phyloP scores from a whole-genome alignment of 2,329 filamentous ascomycete species.

The Penicillium concentricum region DNA sequence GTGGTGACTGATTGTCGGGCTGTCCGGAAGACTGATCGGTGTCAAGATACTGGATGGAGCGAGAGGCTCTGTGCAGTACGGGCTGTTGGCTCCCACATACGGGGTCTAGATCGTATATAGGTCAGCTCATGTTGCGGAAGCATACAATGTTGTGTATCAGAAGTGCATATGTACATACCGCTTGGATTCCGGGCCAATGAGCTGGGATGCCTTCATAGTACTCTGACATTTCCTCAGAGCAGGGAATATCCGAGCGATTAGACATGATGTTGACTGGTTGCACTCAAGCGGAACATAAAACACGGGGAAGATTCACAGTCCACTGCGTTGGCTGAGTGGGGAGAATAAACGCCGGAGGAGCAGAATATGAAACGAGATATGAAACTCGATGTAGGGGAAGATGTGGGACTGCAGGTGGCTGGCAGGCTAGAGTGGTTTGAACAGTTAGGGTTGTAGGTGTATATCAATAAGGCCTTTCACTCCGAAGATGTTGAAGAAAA shows the following conservation, averaged over 20 bases:
- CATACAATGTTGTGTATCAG: neutral
- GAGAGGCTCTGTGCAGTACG: conserved; percentile 34
- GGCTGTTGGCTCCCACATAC: conserved; percentile 28
- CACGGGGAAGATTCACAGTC: conserved; percentile 6
- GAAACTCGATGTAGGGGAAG: conserved; percentile 16
- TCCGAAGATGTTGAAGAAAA: neutral
- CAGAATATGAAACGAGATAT: conserved; percentile 27
- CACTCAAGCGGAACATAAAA: conserved; percentile 29
- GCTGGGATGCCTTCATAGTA: conserved; percentile 30
- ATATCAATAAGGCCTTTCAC: conserved; percentile 5
- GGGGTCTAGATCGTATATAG: conserved; percentile 15
- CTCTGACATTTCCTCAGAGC: conserved; percentile 28
- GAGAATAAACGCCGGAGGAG: conserved; percentile 18
- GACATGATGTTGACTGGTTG: conserved; percentile 28
- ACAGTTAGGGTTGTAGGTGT: conserved; percentile 2
- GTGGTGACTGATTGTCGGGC: conserved; percentile 38
- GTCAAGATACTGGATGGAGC: conserved; percentile 36
- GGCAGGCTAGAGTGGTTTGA: conserved; percentile 8
- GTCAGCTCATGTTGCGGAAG: conserved; percentile 11
- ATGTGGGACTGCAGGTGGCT: conserved; percentile 11
- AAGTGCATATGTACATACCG: conserved; percentile 27
- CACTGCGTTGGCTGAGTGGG: conserved; percentile 19
- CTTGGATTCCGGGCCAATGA: conserved; percentile 30
- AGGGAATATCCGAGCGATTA: conserved; percentile 21
- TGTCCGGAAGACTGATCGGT: conserved; percentile 41